Percentiles rank a stretch among this genome's conserved stretches.
These are phyloP conservation scores for Coemansia sp. DNA, from an alignment of 192 early-diverging fungal species.

Conservation along the genomic window DNA sequence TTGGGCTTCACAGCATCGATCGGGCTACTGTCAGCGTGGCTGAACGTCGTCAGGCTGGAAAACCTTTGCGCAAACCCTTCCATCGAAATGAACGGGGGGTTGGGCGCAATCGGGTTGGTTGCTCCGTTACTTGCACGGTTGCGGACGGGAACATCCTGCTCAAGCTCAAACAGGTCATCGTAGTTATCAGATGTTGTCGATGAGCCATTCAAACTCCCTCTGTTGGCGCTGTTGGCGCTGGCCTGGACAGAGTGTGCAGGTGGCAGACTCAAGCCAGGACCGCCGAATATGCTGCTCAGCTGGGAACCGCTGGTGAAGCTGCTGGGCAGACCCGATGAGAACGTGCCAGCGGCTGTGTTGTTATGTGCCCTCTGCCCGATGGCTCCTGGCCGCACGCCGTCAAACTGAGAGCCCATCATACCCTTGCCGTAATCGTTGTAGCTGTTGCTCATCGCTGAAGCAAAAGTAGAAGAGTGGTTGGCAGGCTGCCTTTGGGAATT, in stretches of 20 bases:
- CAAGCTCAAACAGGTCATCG: slow-evolving; percentile 52
- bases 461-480: slow-evolving; percentile 25
- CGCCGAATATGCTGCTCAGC: slow-evolving; percentile 14
- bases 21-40: slow-evolving; percentile 11
- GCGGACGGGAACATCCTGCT: slow-evolving; percentile 26
- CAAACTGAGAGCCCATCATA: slow-evolving; percentile 6
- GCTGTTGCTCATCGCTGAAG: slow-evolving; percentile 19
- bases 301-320: slow-evolving; percentile 13
- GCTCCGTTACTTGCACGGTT: neutral
- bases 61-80: slow-evolving; percentile 42
- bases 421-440: slow-evolving; percentile 17
- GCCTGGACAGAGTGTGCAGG: neutral
- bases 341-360: slow-evolving; percentile 4
- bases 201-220: slow-evolving; percentile 33
- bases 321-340: slow-evolving; percentile 2
- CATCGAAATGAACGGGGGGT: slow-evolving; percentile 42
- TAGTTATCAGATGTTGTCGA: slow-evolving; percentile 42
- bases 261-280: slow-evolving; percentile 17
- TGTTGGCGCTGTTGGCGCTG: neutral
- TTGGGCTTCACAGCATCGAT: neutral
- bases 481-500: slow-evolving; percentile 5
- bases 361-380: slow-evolving; percentile 27
- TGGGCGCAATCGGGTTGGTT: slow-evolving; percentile 22
- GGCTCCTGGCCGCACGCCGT: slow-evolving; percentile 22
- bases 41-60: slow-evolving; percentile 29